Percentiles rank a stretch among this genome's conserved stretches.
Evolutionary conservation across 768 basidiomycete genomes (phyloP).

Genomic region (Collybia mongolica): DNA sequence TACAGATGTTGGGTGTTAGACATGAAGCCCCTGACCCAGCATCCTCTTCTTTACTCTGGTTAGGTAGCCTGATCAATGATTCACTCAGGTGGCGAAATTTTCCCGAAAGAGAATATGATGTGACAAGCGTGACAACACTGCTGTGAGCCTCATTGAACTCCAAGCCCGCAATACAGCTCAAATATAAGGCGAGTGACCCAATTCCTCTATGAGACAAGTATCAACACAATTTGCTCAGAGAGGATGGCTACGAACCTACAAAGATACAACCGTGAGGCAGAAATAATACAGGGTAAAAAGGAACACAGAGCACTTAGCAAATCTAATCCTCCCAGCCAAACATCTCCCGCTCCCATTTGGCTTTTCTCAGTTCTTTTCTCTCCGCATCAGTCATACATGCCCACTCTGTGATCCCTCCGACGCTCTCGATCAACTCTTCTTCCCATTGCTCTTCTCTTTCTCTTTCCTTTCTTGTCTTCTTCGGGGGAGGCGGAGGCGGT

Average conservation of each 20-base stretch:
- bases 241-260: conserved; percentile 4
- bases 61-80: background rate
- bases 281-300: conserved; percentile 16
- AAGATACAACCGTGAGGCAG: too few species aligned
- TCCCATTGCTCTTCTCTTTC: conserved; percentile 79
- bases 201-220: too few species aligned
- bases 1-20: background rate
- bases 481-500: conserved; percentile 68
- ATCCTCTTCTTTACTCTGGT: background rate
- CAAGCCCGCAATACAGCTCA: too few species aligned
- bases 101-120: background rate
- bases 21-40: too few species aligned
- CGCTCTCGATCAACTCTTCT: conserved; percentile 70
- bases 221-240: too few species aligned
- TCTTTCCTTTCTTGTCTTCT: conserved; percentile 79
- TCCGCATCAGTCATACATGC: conserved; percentile 45
- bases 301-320: conserved; percentile 18
- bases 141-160: too few species aligned
- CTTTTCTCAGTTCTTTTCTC: conserved; percentile 52
- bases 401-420: conserved; percentile 67
- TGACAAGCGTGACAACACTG: background rate
- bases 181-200: too few species aligned
- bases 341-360: conserved; percentile 64
- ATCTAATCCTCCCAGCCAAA: conserved; percentile 52
- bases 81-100: background rate